Percentiles rank a stretch among this genome's conserved stretches.
Evolutionary conservation across 2,329 filamentous ascomycete species (phyloP).

Genomic region (Ascomycota sp.): DNA sequence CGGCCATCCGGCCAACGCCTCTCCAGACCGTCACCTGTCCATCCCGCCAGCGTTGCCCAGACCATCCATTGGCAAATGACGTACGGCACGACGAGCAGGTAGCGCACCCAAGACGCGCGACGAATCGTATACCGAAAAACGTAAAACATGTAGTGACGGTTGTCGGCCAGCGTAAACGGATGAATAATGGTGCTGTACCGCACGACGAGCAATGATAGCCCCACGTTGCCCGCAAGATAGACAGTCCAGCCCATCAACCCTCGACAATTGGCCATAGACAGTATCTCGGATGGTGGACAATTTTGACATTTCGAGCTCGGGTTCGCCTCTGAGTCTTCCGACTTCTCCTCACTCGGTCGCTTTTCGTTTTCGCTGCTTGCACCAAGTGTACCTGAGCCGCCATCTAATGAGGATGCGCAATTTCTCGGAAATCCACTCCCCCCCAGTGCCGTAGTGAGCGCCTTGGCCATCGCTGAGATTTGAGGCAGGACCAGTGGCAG

Average conservation of each 20-base stretch:
- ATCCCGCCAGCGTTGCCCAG: conserved; percentile 39
- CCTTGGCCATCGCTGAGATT: conserved; percentile 14
- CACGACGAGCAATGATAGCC: conserved; percentile 28
- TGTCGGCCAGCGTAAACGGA: conserved; percentile 89
- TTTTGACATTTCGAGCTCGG: too few relatives aligned
- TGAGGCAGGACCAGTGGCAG: conserved; percentile 48
- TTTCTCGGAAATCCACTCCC: background rate
- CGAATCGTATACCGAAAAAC: conserved; percentile 71
- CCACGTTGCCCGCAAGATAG: conserved; percentile 15
- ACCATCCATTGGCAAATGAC: conserved; percentile 46
- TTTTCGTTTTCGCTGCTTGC: too few relatives aligned
- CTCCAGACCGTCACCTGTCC: conserved; percentile 2
- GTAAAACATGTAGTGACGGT: conserved; percentile 95
- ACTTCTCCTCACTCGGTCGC: too few relatives aligned
- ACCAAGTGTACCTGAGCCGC: too few relatives aligned
- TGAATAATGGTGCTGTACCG: conserved; percentile 83
- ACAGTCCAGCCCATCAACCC: conserved; percentile 14
- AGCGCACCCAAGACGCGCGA: conserved; percentile 40
- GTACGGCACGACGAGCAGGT: conserved; percentile 50
- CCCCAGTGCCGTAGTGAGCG: too few relatives aligned
- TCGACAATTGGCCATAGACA: conserved; percentile 1
- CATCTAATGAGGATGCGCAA: too few relatives aligned
- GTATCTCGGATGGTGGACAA: too few relatives aligned
- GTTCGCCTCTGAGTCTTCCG: too few relatives aligned
- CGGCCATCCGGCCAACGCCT: conserved; percentile 1